phyloP scores from a whole-genome alignment of 2,329 filamentous ascomycete genomes.

The Trichoderma sp. region DNA sequence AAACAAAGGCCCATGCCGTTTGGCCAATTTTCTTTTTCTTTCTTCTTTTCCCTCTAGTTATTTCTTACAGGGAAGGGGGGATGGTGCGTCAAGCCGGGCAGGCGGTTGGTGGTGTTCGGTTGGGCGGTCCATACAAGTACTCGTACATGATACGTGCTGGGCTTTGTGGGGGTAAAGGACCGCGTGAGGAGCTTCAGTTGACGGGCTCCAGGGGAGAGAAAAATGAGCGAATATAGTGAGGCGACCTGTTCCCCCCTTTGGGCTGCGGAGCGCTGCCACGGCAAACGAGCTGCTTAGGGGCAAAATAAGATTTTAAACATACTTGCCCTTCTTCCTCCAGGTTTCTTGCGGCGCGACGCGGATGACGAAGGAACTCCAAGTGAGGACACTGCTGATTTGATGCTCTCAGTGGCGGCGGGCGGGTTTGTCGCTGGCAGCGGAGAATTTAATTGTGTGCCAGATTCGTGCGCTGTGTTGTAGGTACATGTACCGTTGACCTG shows the following conservation, averaged over 20 bases:
- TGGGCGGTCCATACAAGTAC: slow-evolving; percentile 5
- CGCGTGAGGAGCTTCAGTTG: background rate
- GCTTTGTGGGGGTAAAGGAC: slow-evolving; percentile 18
- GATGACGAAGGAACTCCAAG: background rate
- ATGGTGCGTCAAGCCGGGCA: slow-evolving; percentile 8
- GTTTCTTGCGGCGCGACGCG: background rate
- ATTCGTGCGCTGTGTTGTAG: slow-evolving; percentile 8
- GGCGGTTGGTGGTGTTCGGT: slow-evolving; percentile 23
- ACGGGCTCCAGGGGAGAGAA: slow-evolving; percentile 2
- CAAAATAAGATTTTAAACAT: background rate
- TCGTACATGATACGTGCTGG: slow-evolving; percentile 14
- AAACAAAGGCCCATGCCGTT: background rate
- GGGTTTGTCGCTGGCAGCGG: slow-evolving; percentile 2
- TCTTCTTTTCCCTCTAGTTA: background rate
- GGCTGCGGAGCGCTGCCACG: background rate
- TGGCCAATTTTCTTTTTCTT: background rate
- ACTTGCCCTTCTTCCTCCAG: background rate
- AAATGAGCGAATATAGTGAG: slow-evolving; percentile 18
- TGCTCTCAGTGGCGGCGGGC: slow-evolving; percentile 7
- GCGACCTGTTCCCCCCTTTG: background rate
- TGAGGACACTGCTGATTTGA: slow-evolving; percentile 5
- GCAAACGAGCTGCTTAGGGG: background rate
- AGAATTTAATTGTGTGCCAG: slow-evolving; percentile 21
- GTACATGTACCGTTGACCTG: background rate
- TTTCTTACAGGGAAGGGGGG: background rate